Percentiles rank a stretch among this genome's conserved stretches.
Conservation (phyloP, 108 stramenopile species). For the Cyclotella choctawhatcheeana region DNA sequence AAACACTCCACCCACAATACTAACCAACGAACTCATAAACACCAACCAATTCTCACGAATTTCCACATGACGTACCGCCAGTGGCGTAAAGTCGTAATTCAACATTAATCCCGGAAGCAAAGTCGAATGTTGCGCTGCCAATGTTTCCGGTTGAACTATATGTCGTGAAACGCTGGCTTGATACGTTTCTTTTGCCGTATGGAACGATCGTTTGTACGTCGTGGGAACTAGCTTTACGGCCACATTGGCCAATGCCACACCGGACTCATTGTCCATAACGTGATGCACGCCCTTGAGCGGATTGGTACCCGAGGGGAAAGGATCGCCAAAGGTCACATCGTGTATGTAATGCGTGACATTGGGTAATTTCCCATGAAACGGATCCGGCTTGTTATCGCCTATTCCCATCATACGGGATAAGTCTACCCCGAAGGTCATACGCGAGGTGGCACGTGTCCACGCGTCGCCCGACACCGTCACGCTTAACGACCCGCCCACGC, state of each 20-base stretch:
- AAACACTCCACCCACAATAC: constrained; percentile 88
- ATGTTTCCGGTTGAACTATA: constrained; percentile 72
- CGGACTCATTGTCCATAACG: constrained; percentile 66
- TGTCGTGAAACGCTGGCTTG: constrained; percentile 70
- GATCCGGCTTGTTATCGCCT: background rate
- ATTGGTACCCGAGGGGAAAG: constrained; percentile 59
- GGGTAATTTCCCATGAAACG: constrained; percentile 41
- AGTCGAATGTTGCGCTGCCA: constrained; percentile 59
- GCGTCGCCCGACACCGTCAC: constrained; percentile 31
- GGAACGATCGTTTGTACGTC: constrained; percentile 55
- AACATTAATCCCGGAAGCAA: constrained; percentile 71
- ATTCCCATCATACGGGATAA: background rate
- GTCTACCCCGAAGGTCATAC: constrained; percentile 36
- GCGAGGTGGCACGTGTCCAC: constrained; percentile 34
- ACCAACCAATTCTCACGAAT: constrained; percentile 74
- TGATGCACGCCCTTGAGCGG: constrained; percentile 61
- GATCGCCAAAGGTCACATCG: constrained; percentile 72
- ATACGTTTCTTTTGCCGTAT: constrained; percentile 24
- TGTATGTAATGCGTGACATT: constrained; percentile 78
- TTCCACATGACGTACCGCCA: constrained; percentile 77
- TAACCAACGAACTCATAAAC: constrained; percentile 74
- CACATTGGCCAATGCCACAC: constrained; percentile 71
- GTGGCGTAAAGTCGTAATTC: constrained; percentile 80
- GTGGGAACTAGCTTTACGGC: constrained; percentile 79
- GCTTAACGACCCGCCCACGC: constrained; percentile 33